Evolutionary conservation across 2,329 filamentous ascomycete genomes (phyloP).

Genomic region (Acarospora socialis): DNA sequence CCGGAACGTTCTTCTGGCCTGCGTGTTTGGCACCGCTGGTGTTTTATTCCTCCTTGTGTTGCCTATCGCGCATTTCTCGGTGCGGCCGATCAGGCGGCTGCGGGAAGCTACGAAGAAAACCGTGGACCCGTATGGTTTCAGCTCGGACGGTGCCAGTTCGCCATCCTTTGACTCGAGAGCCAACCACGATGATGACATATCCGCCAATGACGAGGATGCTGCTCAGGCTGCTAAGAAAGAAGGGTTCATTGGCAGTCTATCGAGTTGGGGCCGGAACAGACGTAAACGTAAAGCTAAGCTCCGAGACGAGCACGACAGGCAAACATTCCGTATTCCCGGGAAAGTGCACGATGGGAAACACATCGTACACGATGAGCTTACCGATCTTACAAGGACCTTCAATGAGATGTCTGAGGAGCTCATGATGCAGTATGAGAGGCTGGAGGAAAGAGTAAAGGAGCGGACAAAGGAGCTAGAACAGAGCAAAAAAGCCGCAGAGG

Average conservation of each 20-base stretch:
- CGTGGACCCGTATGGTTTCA: slow-evolving; percentile 38
- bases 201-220: slow-evolving; percentile 23
- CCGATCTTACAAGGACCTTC: slow-evolving; percentile 70
- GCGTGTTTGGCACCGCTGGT: slow-evolving; percentile 70
- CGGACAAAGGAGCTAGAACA: slow-evolving; percentile 73
- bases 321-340: slow-evolving; percentile 63
- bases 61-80: slow-evolving; percentile 68
- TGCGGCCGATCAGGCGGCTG: slow-evolving; percentile 63
- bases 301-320: slow-evolving; percentile 14
- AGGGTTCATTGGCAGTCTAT: slow-evolving; percentile 24
- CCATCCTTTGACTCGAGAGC: slow-evolving; percentile 5
- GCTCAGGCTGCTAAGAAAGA: slow-evolving; percentile 30
- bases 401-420: slow-evolving; percentile 92
- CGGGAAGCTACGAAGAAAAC: slow-evolving; percentile 63
- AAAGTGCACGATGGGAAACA: slow-evolving; percentile 66
- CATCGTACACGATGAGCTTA: slow-evolving; percentile 67
- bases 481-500: slow-evolving; percentile 82
- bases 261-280: slow-evolving; percentile 6
- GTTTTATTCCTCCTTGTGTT: slow-evolving; percentile 57
- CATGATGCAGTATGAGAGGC: slow-evolving; percentile 66
- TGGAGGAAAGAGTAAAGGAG: slow-evolving; percentile 74
- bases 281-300: slow-evolving; percentile 1
- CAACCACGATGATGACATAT: slow-evolving; percentile 35
- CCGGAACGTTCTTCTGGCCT: slow-evolving; percentile 67
- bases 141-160: slow-evolving; percentile 36